A percentile compares a stretch with the other conserved stretches of the same genome.
phyloP scores from a whole-genome alignment of 169 alveolate species.

The Sarcocystis neurona region DNA sequence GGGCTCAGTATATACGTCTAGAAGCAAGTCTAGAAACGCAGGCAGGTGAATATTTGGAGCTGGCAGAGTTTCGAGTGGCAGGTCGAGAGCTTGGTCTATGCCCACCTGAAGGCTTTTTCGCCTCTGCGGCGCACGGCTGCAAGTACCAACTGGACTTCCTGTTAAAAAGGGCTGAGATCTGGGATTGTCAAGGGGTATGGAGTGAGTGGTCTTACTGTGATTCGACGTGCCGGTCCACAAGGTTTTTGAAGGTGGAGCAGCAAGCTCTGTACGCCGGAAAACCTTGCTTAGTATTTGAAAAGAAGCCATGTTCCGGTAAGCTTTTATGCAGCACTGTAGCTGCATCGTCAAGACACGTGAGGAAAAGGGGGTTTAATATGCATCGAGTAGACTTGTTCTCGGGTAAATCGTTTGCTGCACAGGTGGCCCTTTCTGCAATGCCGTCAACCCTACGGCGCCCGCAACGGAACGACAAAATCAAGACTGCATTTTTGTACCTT shows the following conservation, averaged over 20 bases:
- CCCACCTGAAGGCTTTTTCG: slow-evolving; percentile 15
- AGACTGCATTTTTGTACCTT: slow-evolving; percentile 2
- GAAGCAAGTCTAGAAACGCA: not conserved
- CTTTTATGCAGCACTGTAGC: not conserved
- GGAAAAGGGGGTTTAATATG: not conserved
- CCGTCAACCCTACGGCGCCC: not conserved
- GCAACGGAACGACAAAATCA: slow-evolving; percentile 7
- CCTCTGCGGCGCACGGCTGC: not conserved
- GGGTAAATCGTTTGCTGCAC: not conserved
- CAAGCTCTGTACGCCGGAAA: slow-evolving; percentile 13
- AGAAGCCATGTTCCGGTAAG: slow-evolving; percentile 24
- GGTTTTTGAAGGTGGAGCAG: not conserved
- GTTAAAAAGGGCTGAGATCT: not conserved
- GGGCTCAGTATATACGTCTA: not conserved
- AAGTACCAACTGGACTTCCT: not conserved
- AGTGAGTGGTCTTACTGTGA: slow-evolving; percentile 45
- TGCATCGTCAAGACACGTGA: not conserved
- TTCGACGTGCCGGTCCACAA: slow-evolving; percentile 20
- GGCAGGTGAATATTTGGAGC: not conserved
- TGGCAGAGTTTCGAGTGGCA: not conserved
- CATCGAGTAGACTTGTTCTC: not conserved
- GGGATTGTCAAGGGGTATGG: slow-evolving; percentile 36
- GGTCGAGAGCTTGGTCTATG: slow-evolving; percentile 16
- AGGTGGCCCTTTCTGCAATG: slow-evolving; percentile 18
- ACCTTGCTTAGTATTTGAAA: not conserved